Conservation (phyloP, 2,329 filamentous ascomycete genomes). For the Hypoxylon sp. region DNA sequence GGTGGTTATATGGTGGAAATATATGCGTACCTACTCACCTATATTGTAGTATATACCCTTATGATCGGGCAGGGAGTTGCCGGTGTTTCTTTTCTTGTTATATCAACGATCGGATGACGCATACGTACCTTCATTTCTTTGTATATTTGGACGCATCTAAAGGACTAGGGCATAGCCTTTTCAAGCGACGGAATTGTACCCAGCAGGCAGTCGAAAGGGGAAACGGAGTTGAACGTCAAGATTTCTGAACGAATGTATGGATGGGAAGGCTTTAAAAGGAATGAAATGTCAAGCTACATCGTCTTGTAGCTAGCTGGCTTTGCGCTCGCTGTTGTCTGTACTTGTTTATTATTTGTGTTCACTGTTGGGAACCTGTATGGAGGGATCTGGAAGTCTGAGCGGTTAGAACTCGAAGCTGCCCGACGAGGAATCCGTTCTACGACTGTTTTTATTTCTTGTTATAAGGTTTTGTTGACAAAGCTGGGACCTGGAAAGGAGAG, state of each 20-base stretch:
- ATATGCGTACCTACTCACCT: slow-evolving; percentile 32
- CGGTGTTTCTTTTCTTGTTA: slow-evolving; percentile 20
- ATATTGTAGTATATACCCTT: slow-evolving; percentile 40
- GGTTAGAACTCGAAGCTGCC: slow-evolving; percentile 8
- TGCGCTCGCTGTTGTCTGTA: slow-evolving; percentile 37
- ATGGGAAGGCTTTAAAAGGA: slow-evolving; percentile 8
- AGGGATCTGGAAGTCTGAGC: slow-evolving; percentile 2
- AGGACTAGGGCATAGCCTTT: slow-evolving; percentile 24
- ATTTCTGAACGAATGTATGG: slow-evolving; percentile 9
- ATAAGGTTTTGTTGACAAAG: background rate
- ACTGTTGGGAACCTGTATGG: slow-evolving; percentile 9
- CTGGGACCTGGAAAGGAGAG: background rate
- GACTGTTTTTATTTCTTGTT: background rate
- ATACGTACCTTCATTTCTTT: slow-evolving; percentile 36
- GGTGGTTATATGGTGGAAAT: slow-evolving; percentile 30
- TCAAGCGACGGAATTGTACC: slow-evolving; percentile 23
- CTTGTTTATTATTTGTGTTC: slow-evolving; percentile 27
- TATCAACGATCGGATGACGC: slow-evolving; percentile 36
- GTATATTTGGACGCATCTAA: slow-evolving; percentile 38
- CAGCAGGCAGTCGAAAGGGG: slow-evolving; percentile 7
- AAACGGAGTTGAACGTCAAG: slow-evolving; percentile 36
- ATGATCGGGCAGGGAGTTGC: background rate
- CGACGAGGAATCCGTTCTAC: background rate
- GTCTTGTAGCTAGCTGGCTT: slow-evolving; percentile 17
- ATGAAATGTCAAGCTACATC: slow-evolving; percentile 19